These are phyloP conservation scores for Datisca glomerata DNA, from an alignment of 306 rosid species.

Conservation along the genomic window DNA sequence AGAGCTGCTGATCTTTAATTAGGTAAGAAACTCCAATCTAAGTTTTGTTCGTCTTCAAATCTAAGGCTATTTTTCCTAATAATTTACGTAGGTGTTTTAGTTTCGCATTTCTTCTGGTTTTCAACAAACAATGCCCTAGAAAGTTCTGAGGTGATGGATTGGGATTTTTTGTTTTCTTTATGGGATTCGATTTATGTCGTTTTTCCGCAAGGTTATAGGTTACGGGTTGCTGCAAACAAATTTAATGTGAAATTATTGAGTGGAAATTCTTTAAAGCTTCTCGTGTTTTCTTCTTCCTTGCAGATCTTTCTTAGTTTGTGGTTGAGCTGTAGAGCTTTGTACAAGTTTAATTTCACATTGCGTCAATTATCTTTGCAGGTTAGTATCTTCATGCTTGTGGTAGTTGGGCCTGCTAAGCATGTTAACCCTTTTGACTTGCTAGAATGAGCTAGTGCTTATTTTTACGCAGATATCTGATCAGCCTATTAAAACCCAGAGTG, in stretches of 20 bases:
- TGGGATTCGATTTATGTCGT: neutral
- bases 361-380: slow-evolving; percentile 5
- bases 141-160: neutral
- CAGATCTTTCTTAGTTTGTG: slow-evolving; percentile 10
- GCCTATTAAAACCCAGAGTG: neutral
- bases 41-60: slow-evolving; percentile 6
- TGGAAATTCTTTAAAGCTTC: neutral
- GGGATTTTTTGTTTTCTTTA: neutral
- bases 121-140: too few species aligned
- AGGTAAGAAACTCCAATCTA: slow-evolving; percentile 2
- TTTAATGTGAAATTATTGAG: neutral
- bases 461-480: neutral
- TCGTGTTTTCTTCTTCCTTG: slow-evolving; percentile 2
- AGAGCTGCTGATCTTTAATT: neutral
- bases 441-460: neutral
- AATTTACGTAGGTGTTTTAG: neutral
- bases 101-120: neutral
- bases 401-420: neutral
- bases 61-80: neutral
- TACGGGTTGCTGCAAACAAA: too few species aligned
- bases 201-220: neutral
- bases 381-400: slow-evolving; percentile 4
- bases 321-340: slow-evolving; percentile 5
- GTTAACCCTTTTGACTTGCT: neutral
- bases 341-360: slow-evolving; percentile 7